Evolutionary conservation across 2,329 filamentous ascomycete species (phyloP).

Genomic region (Mycosphaerelloides madeirae): DNA sequence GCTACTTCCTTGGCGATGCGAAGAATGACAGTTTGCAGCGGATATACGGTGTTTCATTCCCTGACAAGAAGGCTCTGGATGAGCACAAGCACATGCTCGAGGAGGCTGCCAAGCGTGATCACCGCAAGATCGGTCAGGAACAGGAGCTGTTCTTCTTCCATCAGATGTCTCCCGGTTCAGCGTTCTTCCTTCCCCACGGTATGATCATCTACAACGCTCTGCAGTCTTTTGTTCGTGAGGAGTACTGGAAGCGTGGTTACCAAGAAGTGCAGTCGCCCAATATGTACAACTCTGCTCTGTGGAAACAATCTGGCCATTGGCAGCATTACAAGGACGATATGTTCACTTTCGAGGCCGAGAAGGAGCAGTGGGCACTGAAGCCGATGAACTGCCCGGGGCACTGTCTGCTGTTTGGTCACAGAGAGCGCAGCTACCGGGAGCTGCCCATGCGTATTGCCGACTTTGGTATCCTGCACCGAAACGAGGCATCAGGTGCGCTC

Average conservation of each 20-base stretch:
- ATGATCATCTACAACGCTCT: conserved; percentile 90
- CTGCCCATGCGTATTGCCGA: conserved; percentile 90
- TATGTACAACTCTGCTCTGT: conserved; percentile 89
- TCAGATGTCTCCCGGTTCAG: conserved; percentile 84
- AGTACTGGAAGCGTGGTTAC: conserved; percentile 92
- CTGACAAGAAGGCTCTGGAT: conserved; percentile 86
- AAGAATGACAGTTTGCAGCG: conserved; percentile 93
- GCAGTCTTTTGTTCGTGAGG: conserved; percentile 70
- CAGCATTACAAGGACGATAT: conserved; percentile 92
- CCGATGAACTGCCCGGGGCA: conserved; percentile 99
- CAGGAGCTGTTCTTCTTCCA: conserved; percentile 98
- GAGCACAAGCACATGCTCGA: conserved; percentile 94
- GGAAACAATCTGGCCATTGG: conserved; percentile 96
- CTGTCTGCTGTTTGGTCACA: conserved; percentile 79
- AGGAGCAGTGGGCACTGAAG: conserved; percentile 80
- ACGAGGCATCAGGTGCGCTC: conserved; percentile 89
- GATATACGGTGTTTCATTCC: conserved; percentile 95
- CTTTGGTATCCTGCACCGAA: conserved; percentile 91
- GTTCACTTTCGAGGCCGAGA: conserved; percentile 81
- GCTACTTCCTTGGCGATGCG: conserved; percentile 91
- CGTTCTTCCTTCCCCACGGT: conserved; percentile 76
- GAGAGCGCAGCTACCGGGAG: conserved; percentile 81
- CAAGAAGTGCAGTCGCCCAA: conserved; percentile 93
- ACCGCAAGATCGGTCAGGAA: conserved; percentile 87
- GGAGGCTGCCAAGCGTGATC: conserved; percentile 96